Conservation (phyloP, 345 rosid genomes). For the Isatis tinctoria region DNA sequence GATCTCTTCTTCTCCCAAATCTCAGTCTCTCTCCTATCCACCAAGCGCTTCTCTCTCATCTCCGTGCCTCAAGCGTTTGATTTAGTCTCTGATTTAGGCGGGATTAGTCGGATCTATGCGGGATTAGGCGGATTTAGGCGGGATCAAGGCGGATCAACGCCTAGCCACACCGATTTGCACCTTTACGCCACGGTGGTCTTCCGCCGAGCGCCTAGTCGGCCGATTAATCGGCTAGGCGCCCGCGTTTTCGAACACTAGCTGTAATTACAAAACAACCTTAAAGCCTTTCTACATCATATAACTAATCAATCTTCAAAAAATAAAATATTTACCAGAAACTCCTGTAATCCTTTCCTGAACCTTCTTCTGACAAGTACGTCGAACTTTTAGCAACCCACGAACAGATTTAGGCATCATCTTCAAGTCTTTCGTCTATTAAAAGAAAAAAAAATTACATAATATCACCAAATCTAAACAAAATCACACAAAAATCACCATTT, state of each 20-base stretch:
- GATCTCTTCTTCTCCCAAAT: constrained; percentile 36
- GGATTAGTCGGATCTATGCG: no score
- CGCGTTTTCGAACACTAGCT: constrained; percentile 31
- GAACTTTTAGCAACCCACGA: constrained; percentile 52
- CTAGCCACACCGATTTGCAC: no score
- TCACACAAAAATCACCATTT: no score
- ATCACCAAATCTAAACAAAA: not conserved
- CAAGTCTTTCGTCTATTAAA: constrained; percentile 62
- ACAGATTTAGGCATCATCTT: constrained; percentile 59
- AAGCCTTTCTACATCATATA: constrained; percentile 4
- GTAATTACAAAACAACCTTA: constrained; percentile 30
- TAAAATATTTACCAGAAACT: constrained; percentile 48
- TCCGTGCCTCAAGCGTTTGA: constrained; percentile 18
- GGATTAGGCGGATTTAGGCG: no score
- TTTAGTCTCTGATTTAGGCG: no score
- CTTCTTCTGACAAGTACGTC: constrained; percentile 72
- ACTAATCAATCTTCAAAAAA: not conserved
- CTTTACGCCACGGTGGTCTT: not conserved
- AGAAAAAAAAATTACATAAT: not conserved
- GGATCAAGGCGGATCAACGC: no score
- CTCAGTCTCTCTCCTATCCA: constrained; percentile 37
- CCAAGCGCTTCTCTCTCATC: constrained; percentile 28
- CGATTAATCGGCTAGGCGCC: not conserved
- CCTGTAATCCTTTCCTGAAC: constrained; percentile 78
- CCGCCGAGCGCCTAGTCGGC: not conserved